phyloP scores from a whole-genome alignment of 2,329 filamentous ascomycete genomes.

The Conoideocrella luteorostrata region DNA sequence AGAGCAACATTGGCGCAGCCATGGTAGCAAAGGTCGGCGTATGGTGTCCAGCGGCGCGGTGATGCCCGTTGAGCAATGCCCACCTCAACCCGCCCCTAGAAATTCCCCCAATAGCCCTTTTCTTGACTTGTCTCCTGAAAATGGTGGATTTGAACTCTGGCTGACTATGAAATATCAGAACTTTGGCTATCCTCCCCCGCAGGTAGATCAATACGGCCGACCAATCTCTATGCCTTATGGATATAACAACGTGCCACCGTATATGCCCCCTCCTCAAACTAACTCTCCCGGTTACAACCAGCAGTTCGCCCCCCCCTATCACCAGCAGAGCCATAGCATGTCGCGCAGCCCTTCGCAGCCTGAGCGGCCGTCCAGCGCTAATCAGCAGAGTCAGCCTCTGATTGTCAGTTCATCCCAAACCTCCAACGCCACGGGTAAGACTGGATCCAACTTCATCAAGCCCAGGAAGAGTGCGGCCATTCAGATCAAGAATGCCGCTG shows the following conservation, averaged over 20 bases:
- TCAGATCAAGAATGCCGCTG: conserved; percentile 75
- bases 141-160: conserved; percentile 64
- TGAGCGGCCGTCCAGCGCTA: conserved; percentile 61
- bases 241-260: conserved; percentile 42
- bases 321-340: conserved; percentile 61
- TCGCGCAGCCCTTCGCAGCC: conserved; percentile 78
- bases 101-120: conserved; percentile 15
- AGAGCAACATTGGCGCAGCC: conserved; percentile 27
- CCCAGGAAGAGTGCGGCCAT: conserved; percentile 67
- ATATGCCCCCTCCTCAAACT: conserved; percentile 39
- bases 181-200: conserved; percentile 46
- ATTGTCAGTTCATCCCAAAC: conserved; percentile 58
- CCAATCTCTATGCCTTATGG: conserved; percentile 34
- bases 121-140: conserved; percentile 62
- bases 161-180: conserved; percentile 66
- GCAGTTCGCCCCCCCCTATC: conserved; percentile 34
- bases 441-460: conserved; percentile 40
- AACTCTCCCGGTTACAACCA: conserved; percentile 47
- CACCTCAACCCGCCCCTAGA: conserved; percentile 1
- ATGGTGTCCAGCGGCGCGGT: conserved; percentile 14
- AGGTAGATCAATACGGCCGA: conserved; percentile 32
- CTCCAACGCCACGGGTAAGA: conserved; percentile 53
- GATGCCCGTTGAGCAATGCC: conserved; percentile 4
- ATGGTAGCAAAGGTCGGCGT: conserved; percentile 15
- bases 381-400: conserved; percentile 51